Evolutionary conservation across 1,139 yeast genomes (phyloP), one percentile per base, ranked within the genome.

Genomic region (Sugiyamaella novakii): DNA sequence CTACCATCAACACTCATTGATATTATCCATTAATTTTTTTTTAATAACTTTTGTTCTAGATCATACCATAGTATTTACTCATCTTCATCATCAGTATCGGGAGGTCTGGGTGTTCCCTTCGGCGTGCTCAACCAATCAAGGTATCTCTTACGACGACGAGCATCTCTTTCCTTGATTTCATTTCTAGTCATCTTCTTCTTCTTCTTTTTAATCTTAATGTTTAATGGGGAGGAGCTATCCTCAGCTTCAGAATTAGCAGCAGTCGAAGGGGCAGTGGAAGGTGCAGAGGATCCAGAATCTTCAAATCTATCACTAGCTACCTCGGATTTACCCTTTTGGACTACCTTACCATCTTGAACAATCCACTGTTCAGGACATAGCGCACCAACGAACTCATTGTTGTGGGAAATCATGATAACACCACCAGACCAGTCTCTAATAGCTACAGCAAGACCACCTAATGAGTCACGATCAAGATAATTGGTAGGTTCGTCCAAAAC

Each of bases 291-390:
- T 50, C 75, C 75, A 57, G 78, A 80, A 66, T 87, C 95, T 67
- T 86, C 97, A 60, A 91, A 91, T 66, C 95, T 78, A 45, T 81
- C 76, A 53, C 76, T 73, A 61, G 88, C 95, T 52, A 91, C 84
- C 39, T 80, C 84, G 29, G 82, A 80, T 54, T 79, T 79, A 54
- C 95, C 95, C 74, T 84, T 87, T 62, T 85, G 89, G 24, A 86
- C 84, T 71, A 92, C 84, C 55, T 79, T 78, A 66, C 98, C 98
- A 63, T 91, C 86, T 67, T 88, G 95, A 51, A 92, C 95, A 62
- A 86, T 82, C 98, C 98, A 92, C 72, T 91, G 97, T 73, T 92
- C 98, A 36, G 98, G 98, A 70, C 98, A 91, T 61, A 92, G 74
- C 2, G 98, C 98, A 51, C 97, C 96, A 39, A 91, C 97, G 62